Base-by-base conservation (phyloP, 2,329 filamentous ascomycete species). In the Tolypocladium album region DNA sequence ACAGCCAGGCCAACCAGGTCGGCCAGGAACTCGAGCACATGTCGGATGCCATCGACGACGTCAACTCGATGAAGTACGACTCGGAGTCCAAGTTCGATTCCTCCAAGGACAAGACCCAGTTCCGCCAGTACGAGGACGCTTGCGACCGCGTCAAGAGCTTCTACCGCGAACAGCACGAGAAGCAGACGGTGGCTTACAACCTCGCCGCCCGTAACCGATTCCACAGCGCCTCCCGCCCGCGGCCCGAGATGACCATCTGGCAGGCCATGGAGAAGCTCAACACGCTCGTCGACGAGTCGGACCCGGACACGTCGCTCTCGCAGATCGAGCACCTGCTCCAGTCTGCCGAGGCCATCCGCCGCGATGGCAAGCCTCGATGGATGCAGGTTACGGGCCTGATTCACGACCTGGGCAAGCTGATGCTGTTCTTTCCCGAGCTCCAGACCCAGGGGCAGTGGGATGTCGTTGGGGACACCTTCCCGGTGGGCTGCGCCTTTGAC, bases 311-410 rank as follows among this genome's bases (percentile, higher is more conserved):
- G 55, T 85, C 84, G 56, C 86, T 96, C 63, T 88, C 86, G 36
- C 92, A 96, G 78, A 95, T 96, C 71, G 88, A 95, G 75, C 92
- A 96, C 74, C 82, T 96, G 38, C 83, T 96, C 20, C 92, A 96
- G 73, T 87, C 88, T 22, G 92, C 92, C 58, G 92, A 96, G 76
- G 92, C 91, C 17, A 94, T 96, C 71, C 88, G 91, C 38, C 85
- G 88, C 56, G 92, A 96, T 71, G 88, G 88, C 70, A 89, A 90
- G 78, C 88, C 88, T 11, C 82, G 88, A 65, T 92, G 88, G 88
- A 90, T 92, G 86, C 88, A 91, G 76, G 75, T 91, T 36, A 88
- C 85, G 0, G 88, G 88, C 8, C 79, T 92, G 31, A 87, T 92
- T 71, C 89, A 92, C 74, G 89, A 92, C 70, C 79, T 92, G 1